Percentiles rank a stretch among this genome's conserved stretches.
These are phyloP conservation scores for Diutina rugosa DNA, from an alignment of 1,139 yeast species.

Conservation along the genomic window DNA sequence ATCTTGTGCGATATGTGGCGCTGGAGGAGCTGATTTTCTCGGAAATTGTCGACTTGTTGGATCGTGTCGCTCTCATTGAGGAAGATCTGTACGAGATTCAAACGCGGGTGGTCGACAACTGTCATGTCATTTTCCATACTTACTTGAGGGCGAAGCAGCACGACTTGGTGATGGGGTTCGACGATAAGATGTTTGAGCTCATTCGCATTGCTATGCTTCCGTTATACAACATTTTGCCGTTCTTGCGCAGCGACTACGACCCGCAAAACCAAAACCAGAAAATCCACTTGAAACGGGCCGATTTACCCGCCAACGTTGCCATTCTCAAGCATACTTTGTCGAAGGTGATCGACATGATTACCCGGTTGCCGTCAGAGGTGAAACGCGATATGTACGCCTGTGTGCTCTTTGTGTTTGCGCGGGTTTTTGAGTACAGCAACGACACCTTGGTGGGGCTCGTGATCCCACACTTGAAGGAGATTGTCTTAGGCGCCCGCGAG, in stretches of 20 bases:
- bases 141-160: conserved; percentile 10
- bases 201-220: conserved; percentile 62
- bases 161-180: conserved; percentile 35
- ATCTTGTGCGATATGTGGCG: conserved; percentile 49
- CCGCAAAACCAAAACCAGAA: conserved; percentile 19
- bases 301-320: conserved; percentile 19
- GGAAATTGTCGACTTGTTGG: conserved; percentile 68
- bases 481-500: conserved; percentile 19
- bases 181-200: conserved; percentile 74
- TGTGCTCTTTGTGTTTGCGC: conserved; percentile 48
- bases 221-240: conserved; percentile 46
- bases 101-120: conserved; percentile 40
- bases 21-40: conserved; percentile 51
- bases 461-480: conserved; percentile 45
- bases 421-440: conserved; percentile 39
- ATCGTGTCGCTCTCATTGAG: conserved; percentile 47
- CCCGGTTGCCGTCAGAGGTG: conserved; percentile 48
- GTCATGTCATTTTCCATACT: conserved; percentile 33
- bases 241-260: conserved; percentile 36
- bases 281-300: conserved; percentile 18
- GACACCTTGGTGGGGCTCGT: conserved; percentile 35
- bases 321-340: conserved; percentile 41
- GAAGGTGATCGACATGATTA: conserved; percentile 49
- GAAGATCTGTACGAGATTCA: conserved; percentile 42
- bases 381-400: conserved; percentile 62